Evolutionary conservation across 202 grass and related monocot species (phyloP).

Genomic region (Panicum virgatum): DNA sequence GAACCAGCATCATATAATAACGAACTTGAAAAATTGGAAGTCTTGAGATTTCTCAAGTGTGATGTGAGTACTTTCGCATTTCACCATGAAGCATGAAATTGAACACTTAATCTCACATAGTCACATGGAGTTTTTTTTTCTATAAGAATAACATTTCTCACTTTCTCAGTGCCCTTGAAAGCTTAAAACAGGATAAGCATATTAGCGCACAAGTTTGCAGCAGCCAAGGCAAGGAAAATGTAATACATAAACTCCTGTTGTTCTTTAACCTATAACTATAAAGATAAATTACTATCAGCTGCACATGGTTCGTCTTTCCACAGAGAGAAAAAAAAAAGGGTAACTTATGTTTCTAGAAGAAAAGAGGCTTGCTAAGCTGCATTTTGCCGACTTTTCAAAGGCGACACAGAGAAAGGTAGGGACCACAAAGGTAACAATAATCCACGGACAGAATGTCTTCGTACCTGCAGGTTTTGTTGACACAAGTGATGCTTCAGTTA

Average conservation of each 20-base stretch:
- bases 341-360: conserved; percentile 7
- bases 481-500: conserved; percentile 46
- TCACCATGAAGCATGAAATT: conserved; percentile 28
- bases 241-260: background rate
- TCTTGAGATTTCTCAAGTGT: conserved; percentile 23
- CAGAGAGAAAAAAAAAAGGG: background rate
- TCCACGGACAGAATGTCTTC: conserved; percentile 11
- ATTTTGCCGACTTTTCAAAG: conserved; percentile 9
- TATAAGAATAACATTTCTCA: background rate
- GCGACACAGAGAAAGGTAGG: conserved; percentile 4
- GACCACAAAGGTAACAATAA: conserved; percentile 22
- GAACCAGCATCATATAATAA: background rate
- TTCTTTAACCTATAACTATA: conserved; percentile 20
- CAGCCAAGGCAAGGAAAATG: conserved; percentile 3
- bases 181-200: conserved; percentile 30
- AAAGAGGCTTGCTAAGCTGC: background rate
- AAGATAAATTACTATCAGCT: background rate
- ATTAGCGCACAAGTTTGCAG: conserved; percentile 21
- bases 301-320: conserved; percentile 12
- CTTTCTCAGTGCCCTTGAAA: conserved; percentile 18
- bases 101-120: background rate
- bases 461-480: conserved; percentile 75
- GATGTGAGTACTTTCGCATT: background rate
- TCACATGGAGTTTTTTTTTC: conserved; percentile 17
- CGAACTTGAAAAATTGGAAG: background rate